Conservation (phyloP, 2,329 filamentous ascomycete genomes). For the Aspergillus tamarii region DNA sequence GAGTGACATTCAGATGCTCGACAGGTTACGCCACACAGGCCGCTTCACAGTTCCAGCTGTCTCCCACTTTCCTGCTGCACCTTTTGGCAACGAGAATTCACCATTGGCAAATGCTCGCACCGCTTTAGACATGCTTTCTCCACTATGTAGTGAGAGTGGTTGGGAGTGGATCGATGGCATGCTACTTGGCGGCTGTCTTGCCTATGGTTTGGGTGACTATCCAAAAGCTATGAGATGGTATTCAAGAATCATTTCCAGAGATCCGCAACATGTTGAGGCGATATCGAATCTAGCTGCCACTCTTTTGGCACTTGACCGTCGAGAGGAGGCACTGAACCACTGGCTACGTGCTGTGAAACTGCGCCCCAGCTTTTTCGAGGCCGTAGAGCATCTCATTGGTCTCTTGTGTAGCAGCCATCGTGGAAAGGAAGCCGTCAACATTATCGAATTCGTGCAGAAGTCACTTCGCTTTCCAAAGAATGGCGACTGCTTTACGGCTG, state of each 20-base stretch:
- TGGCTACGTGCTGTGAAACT: constrained; percentile 85
- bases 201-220: constrained; percentile 86
- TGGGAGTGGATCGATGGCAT: constrained; percentile 95
- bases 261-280: constrained; percentile 82
- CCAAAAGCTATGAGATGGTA: constrained; percentile 64
- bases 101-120: constrained; percentile 62
- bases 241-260: constrained; percentile 59
- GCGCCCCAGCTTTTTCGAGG: constrained; percentile 88
- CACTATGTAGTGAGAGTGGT: constrained; percentile 74
- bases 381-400: constrained; percentile 90
- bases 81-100: constrained; percentile 41
- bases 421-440: constrained; percentile 79
- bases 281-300: constrained; percentile 92
- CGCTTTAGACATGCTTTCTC: constrained; percentile 72
- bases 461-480: constrained; percentile 62
- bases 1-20: constrained; percentile 33
- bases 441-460: constrained; percentile 83
- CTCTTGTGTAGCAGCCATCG: constrained; percentile 81
- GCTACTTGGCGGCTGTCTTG: constrained; percentile 84
- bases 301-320: constrained; percentile 78
- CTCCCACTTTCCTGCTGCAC: constrained; percentile 36
- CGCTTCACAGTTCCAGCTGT: constrained; percentile 34
- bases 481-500: constrained; percentile 51
- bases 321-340: constrained; percentile 79
- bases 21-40: constrained; percentile 36